Evolutionary conservation across 371 early-diverging fungal species (phyloP), one percentile per base, ranked within the genome.

Genomic region (Haplosporangium sp.): DNA sequence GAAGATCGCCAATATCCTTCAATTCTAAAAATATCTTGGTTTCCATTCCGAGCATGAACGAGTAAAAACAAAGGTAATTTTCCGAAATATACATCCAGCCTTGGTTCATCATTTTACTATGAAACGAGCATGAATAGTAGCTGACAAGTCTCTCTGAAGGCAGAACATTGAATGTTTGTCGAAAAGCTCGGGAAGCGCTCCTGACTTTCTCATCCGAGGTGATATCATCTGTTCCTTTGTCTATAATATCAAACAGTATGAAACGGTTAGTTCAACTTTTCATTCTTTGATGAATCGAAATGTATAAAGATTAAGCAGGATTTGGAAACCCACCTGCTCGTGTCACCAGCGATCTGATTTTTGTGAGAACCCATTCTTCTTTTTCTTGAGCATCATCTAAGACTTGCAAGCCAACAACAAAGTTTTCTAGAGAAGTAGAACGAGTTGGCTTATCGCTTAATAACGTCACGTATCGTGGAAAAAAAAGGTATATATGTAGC

Each of bases 1-100:
- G 86, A 39, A 98, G 88, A 73, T 95, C 93, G 65, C 93, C 93
- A 61, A 99, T 90, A 67, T 96, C 94, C 76, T 96, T 96, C 47
- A 99, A 86, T 83, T 96, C 95, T 20, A 98, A 82, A 57, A 95
- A 87, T 19, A 97, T 78, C 83, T 95, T 96, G 15, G 96, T 97
- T 79, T 99, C 99, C 27, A 90, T 89, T 0, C 97, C 98, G 44
- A 99, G 88, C 59, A 98, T 88, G 77, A 94, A 97, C 17, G 98
- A 95, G 84, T 99, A 97, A 77, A 98, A 99, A 74, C 94, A 95
- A 19, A 97, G 78, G 65, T 96, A 94, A 71, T 96, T 94, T 82
- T 96, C 93, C 65, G 94, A 94, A 44, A 99, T 90, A 76, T 99
- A 99, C 85, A 98, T 86, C 99, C 99, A 99, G 0, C 99, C 99